Evolutionary conservation across 1,139 yeast species (phyloP).

Genomic region (Pneumocystis canis): DNA sequence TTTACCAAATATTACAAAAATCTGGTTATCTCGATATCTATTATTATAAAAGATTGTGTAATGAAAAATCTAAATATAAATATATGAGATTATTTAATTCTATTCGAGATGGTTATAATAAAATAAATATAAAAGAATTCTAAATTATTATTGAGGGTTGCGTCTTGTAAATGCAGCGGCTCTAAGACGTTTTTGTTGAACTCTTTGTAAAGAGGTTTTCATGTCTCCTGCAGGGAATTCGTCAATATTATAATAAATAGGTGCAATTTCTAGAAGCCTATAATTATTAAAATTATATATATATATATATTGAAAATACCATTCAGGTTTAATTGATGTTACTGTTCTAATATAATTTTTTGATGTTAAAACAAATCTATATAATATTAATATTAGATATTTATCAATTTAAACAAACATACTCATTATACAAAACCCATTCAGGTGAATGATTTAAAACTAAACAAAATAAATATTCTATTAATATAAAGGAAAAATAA

Average conservation of each 20-base stretch:
- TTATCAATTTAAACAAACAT: background rate
- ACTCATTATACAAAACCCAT: slow-evolving; percentile 85
- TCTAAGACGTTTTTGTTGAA: slow-evolving; percentile 25
- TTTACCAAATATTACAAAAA: too few relatives aligned
- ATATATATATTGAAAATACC: slow-evolving; percentile 29
- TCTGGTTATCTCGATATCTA: background rate
- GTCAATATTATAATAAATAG: slow-evolving; percentile 62
- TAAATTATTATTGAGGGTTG: background rate
- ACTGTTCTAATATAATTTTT: slow-evolving; percentile 91
- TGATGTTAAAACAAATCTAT: slow-evolving; percentile 63
- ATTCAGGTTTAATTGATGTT: slow-evolving; percentile 80
- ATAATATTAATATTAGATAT: background rate
- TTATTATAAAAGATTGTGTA: background rate
- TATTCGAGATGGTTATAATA: background rate
- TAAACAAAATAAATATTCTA: background rate
- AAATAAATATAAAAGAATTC: background rate
- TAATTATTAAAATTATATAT: background rate
- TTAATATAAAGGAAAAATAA: slow-evolving; percentile 29
- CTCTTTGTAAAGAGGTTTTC: slow-evolving; percentile 60
- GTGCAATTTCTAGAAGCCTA: slow-evolving; percentile 58
- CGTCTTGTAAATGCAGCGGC: slow-evolving; percentile 7
- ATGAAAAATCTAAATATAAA: background rate
- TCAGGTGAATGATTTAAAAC: slow-evolving; percentile 46
- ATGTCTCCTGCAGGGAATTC: slow-evolving; percentile 76
- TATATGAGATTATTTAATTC: background rate